Percentiles rank a stretch among this genome's conserved stretches.
phyloP scores from a whole-genome alignment of 2,329 filamentous ascomycete genomes.

The Hymenoscyphus linearis region DNA sequence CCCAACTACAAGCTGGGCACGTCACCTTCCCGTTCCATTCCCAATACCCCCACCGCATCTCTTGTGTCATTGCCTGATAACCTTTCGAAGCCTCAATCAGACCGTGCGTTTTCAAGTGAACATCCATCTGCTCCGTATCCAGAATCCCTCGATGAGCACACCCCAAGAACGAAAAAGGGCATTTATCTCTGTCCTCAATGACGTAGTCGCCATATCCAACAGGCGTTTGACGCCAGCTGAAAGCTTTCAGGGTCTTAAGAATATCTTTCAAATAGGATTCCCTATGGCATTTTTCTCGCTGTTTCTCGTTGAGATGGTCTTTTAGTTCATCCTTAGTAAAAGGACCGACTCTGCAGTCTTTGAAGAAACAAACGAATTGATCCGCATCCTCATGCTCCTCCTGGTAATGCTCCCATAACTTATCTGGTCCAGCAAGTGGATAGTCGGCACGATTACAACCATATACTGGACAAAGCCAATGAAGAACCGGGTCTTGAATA shows the following conservation, averaged over 20 bases:
- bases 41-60: slow-evolving; percentile 19
- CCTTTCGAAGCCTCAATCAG: slow-evolving; percentile 8
- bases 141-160: background rate
- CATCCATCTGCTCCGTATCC: background rate
- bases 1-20: slow-evolving; percentile 11
- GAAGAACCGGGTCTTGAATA: too few relatives aligned
- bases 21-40: slow-evolving; percentile 6
- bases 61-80: background rate
- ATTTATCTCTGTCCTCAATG: slow-evolving; percentile 2
- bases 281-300: background rate
- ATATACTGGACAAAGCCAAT: slow-evolving; percentile 9
- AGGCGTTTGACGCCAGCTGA: background rate
- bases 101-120: slow-evolving; percentile 4
- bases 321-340: background rate
- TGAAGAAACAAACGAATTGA: slow-evolving; percentile 4
- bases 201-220: background rate
- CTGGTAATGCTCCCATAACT: slow-evolving; percentile 13
- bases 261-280: background rate
- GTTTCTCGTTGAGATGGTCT: background rate
- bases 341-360: slow-evolving; percentile 9
- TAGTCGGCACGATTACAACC: slow-evolving; percentile 11
- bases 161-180: slow-evolving; percentile 12
- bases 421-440: slow-evolving; percentile 11
- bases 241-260: background rate
- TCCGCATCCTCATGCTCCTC: slow-evolving; percentile 4